phyloP scores from a whole-genome alignment of 768 basidiomycete species.

The Cantharellus cinnabarinus region DNA sequence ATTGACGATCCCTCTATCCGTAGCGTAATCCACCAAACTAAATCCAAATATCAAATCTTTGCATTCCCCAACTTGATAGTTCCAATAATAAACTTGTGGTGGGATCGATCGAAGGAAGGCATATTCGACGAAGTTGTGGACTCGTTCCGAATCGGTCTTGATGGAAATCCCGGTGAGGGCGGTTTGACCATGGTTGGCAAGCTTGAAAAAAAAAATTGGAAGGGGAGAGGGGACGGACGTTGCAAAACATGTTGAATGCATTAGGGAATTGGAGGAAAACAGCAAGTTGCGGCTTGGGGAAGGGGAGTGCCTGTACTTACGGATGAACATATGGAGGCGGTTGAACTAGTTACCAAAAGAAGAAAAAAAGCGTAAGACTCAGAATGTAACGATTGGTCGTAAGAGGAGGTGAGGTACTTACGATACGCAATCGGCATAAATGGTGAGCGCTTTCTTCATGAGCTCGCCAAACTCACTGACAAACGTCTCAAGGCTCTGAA shows the following conservation, averaged over 20 bases:
- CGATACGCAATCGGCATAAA: conserved; percentile 68
- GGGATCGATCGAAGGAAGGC: conserved; percentile 43
- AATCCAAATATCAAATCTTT: conserved; percentile 80
- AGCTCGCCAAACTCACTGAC: conserved; percentile 46
- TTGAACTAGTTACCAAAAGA: conserved; percentile 34
- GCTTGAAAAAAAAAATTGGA: conserved; percentile 18
- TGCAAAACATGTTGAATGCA: background rate
- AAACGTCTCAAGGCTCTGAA: conserved; percentile 63
- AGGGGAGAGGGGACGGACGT: background rate
- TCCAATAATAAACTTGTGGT: conserved; percentile 52
- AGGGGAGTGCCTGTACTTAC: background rate
- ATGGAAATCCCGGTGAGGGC: conserved; percentile 48
- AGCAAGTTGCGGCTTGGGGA: background rate
- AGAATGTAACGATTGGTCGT: background rate
- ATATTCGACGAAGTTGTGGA: conserved; percentile 17
- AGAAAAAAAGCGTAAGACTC: background rate
- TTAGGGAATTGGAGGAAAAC: background rate
- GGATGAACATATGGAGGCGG: conserved; percentile 36
- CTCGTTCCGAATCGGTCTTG: conserved; percentile 41
- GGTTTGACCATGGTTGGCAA: conserved; percentile 42
- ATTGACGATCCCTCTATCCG: conserved; percentile 38
- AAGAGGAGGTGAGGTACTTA: conserved; percentile 17
- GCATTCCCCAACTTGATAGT: conserved; percentile 66
- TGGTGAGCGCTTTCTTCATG: conserved; percentile 42
- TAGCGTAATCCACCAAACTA: conserved; percentile 74